phyloP scores from a whole-genome alignment of 192 early-diverging fungal species.

The Cetraspora pellucida region DNA sequence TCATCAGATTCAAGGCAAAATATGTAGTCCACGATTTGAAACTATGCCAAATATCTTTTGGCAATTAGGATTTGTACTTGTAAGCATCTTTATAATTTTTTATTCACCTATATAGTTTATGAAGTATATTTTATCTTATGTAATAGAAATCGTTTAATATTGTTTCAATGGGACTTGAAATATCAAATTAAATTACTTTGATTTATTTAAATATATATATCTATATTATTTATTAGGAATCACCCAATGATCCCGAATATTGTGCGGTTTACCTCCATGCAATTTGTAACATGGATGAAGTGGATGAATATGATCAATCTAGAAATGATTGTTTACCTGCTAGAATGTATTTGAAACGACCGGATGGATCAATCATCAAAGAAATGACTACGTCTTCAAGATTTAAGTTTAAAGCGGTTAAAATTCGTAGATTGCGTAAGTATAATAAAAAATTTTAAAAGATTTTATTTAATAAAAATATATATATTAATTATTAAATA shows the following conservation, averaged over 20 bases:
- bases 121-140: background rate
- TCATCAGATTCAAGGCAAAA: background rate
- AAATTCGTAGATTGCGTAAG: background rate
- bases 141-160: no score
- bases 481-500: background rate
- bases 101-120: background rate
- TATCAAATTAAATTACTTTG: background rate
- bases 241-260: conserved; percentile 14
- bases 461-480: background rate
- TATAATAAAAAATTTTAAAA: background rate
- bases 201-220: background rate
- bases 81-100: background rate
- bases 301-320: background rate
- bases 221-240: background rate
- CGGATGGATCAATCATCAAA: background rate
- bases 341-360: background rate
- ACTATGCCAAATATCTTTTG: conserved; percentile 12
- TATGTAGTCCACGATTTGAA: conserved; percentile 5
- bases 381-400: conserved; percentile 2
- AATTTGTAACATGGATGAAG: conserved; percentile 4
- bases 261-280: conserved; percentile 3
- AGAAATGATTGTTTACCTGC: background rate
- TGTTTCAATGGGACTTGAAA: background rate
- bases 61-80: background rate
- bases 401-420: background rate